These are phyloP conservation scores for Aspergillus novofumigatus DNA, from an alignment of 2,329 filamentous ascomycete species.

Conservation along the genomic window DNA sequence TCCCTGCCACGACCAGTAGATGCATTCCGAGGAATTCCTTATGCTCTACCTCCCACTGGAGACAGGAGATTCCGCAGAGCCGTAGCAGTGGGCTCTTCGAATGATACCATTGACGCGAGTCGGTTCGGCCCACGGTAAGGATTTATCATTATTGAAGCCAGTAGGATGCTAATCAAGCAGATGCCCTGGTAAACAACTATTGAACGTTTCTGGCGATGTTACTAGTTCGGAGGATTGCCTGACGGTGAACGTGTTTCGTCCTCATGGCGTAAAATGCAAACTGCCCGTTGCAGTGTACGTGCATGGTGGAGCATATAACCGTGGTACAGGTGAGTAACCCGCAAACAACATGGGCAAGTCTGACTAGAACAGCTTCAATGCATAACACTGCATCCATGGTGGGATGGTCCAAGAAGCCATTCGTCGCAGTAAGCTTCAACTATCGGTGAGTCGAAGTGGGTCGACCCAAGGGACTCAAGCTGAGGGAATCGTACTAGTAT, in stretches of 20 bases:
- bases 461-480: too few species aligned
- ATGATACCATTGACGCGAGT: constrained; percentile 32
- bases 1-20: constrained; percentile 26
- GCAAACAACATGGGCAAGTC: neutral
- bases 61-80: constrained; percentile 45
- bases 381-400: constrained; percentile 61
- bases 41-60: constrained; percentile 45
- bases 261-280: constrained; percentile 18
- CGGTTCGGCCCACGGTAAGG: constrained; percentile 25
- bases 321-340: constrained; percentile 23
- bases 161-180: neutral
- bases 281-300: constrained; percentile 41
- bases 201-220: constrained; percentile 46
- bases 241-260: constrained; percentile 40
- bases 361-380: constrained; percentile 19
- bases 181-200: constrained; percentile 44
- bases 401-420: constrained; percentile 46
- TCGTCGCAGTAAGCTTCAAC: constrained; percentile 44
- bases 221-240: constrained; percentile 46
- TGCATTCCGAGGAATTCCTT: constrained; percentile 49
- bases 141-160: neutral
- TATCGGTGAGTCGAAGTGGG: constrained; percentile 36
- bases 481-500: constrained; percentile 15
- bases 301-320: constrained; percentile 39
- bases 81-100: constrained; percentile 19